A percentile compares a stretch with the other conserved stretches of the same genome.
phyloP scores from a whole-genome alignment of 2,329 filamentous ascomycete species.

The Claviceps sp. region DNA sequence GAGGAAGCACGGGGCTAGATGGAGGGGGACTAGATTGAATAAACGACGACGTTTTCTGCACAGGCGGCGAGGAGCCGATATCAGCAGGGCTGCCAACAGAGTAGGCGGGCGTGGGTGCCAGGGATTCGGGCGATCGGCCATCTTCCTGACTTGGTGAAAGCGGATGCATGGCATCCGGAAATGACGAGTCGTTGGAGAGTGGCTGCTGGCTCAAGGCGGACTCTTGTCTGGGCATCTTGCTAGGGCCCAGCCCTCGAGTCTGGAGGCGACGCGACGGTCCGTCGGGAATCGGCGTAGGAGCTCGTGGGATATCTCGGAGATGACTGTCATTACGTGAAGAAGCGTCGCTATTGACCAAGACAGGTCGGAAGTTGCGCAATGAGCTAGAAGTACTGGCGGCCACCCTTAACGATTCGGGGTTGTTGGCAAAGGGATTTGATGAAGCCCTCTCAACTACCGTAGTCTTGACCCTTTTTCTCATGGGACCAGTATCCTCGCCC shows the following conservation, averaged over 20 bases:
- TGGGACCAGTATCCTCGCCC: slow-evolving; percentile 36
- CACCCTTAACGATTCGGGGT: slow-evolving; percentile 72
- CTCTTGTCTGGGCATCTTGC: slow-evolving; percentile 38
- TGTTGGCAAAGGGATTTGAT: slow-evolving; percentile 56
- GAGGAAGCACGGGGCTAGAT: slow-evolving; percentile 67
- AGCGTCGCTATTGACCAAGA: slow-evolving; percentile 36
- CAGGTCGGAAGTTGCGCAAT: slow-evolving; percentile 69
- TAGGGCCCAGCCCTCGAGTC: slow-evolving; percentile 18
- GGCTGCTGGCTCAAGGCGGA: slow-evolving; percentile 43
- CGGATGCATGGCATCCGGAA: slow-evolving; percentile 24
- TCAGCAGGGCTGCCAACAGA: slow-evolving; percentile 60
- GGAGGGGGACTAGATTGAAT: slow-evolving; percentile 48
- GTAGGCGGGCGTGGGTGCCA: slow-evolving; percentile 36
- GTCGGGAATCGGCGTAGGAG: slow-evolving; percentile 61
- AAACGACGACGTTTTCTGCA: slow-evolving; percentile 48
- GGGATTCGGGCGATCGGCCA: slow-evolving; percentile 40
- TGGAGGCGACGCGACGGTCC: slow-evolving; percentile 14
- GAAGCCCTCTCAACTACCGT: slow-evolving; percentile 55
- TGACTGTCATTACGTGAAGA: slow-evolving; percentile 29
- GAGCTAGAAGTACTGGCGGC: slow-evolving; percentile 83
- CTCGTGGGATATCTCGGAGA: slow-evolving; percentile 59
- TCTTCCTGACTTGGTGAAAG: slow-evolving; percentile 34
- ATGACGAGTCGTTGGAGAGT: slow-evolving; percentile 33
- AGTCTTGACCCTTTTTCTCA: slow-evolving; percentile 64
- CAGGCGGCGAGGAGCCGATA: slow-evolving; percentile 81